phyloP scores from a whole-genome alignment of 1,139 yeast species.

The Magnusiomyces ingens region DNA sequence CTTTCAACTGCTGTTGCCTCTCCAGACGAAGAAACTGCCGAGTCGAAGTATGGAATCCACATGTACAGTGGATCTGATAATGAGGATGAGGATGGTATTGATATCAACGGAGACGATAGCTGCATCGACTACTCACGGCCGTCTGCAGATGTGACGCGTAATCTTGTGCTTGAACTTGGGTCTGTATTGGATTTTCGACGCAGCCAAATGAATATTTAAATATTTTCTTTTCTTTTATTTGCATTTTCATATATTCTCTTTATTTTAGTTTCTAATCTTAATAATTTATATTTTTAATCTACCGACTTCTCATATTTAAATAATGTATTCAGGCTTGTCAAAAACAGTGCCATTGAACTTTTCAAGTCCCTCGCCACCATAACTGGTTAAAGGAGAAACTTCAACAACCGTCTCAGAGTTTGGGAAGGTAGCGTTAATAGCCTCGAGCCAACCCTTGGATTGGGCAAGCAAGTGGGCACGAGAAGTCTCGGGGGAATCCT shows the following conservation, averaged over 20 bases:
- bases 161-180: slow-evolving; percentile 25
- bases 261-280: background rate
- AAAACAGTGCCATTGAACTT: slow-evolving; percentile 44
- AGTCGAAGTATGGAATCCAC: background rate
- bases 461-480: slow-evolving; percentile 56
- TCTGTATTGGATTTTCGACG: slow-evolving; percentile 21
- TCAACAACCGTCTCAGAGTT: slow-evolving; percentile 56
- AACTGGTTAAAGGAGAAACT: slow-evolving; percentile 67
- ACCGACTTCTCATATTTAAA: slow-evolving; percentile 5
- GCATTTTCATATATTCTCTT: background rate
- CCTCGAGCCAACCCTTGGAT: slow-evolving; percentile 69
- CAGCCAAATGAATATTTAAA: background rate
- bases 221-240: background rate
- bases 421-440: slow-evolving; percentile 54
- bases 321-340: slow-evolving; percentile 7
- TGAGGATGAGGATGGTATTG: background rate
- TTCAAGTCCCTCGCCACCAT: slow-evolving; percentile 78
- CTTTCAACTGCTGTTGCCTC: background rate
- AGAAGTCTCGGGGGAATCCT: slow-evolving; percentile 84
- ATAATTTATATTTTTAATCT: slow-evolving; percentile 1
- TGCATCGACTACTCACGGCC: background rate
- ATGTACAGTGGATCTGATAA: background rate
- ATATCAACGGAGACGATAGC: background rate
- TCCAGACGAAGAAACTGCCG: background rate
- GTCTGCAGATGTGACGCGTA: slow-evolving; percentile 3